Conservation (phyloP, 2,329 filamentous ascomycete species). For the Zopfia rhizophila region DNA sequence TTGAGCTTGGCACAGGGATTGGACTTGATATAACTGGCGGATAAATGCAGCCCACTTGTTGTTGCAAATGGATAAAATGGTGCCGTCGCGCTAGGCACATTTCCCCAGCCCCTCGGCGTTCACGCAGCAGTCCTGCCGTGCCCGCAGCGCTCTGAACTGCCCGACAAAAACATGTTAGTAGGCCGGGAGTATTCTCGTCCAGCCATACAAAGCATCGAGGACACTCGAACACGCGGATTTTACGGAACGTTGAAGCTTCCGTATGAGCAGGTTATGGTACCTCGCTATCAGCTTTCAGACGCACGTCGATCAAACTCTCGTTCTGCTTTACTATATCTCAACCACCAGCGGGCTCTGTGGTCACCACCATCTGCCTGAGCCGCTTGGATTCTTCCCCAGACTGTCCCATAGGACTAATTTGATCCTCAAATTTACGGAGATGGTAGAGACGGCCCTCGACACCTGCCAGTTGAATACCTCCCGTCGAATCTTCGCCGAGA, state of each 20-base stretch:
- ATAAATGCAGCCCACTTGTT: slow-evolving; percentile 35
- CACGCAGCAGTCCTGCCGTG: slow-evolving; percentile 28
- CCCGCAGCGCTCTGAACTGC: slow-evolving; percentile 35
- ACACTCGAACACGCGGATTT: slow-evolving; percentile 37
- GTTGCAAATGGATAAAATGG: not conserved
- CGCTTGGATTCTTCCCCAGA: slow-evolving; percentile 36
- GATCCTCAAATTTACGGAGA: slow-evolving; percentile 43
- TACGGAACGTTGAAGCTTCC: slow-evolving; percentile 45
- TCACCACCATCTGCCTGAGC: slow-evolving; percentile 33
- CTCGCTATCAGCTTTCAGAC: slow-evolving; percentile 46
- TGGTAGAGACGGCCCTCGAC: slow-evolving; percentile 46
- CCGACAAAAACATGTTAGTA: slow-evolving; percentile 26
- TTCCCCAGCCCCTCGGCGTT: slow-evolving; percentile 34
- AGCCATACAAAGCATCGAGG: slow-evolving; percentile 50
- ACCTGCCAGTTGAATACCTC: slow-evolving; percentile 49
- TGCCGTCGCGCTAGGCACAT: not conserved
- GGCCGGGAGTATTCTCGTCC: slow-evolving; percentile 48
- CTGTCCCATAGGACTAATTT: slow-evolving; percentile 32
- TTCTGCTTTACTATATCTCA: slow-evolving; percentile 41
- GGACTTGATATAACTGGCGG: slow-evolving; percentile 32
- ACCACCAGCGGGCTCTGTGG: slow-evolving; percentile 30
- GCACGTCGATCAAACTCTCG: slow-evolving; percentile 41
- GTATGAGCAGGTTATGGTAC: slow-evolving; percentile 42
- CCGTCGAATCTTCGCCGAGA: slow-evolving; percentile 52
- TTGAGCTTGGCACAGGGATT: slow-evolving; percentile 33